These are phyloP conservation scores for Blastobotrys raffinosifermentans DNA, from an alignment of 1,139 yeast genomes.

Conservation along the genomic window DNA sequence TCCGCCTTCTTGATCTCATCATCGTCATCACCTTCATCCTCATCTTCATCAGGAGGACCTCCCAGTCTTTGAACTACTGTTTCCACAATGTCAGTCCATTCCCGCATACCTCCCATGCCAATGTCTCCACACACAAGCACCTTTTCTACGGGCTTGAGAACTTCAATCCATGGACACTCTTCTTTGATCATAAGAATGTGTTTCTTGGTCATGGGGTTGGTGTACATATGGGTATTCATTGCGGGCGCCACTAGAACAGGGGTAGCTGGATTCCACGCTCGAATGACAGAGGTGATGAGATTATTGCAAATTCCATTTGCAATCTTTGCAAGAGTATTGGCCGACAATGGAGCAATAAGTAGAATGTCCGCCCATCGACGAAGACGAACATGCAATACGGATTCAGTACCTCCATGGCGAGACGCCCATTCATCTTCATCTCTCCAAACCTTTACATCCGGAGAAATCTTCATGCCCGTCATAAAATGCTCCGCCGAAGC, in stretches of 20 bases:
- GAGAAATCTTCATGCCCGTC: slow-evolving; percentile 41
- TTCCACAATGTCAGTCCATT: slow-evolving; percentile 91
- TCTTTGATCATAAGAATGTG: slow-evolving; percentile 60
- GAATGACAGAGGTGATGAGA: slow-evolving; percentile 66
- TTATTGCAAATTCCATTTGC: slow-evolving; percentile 91
- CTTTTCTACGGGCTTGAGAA: slow-evolving; percentile 88
- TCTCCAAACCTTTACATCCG: slow-evolving; percentile 85
- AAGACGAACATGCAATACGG: slow-evolving; percentile 78
- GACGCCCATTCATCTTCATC: slow-evolving; percentile 89
- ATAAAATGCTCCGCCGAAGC: slow-evolving; percentile 75
- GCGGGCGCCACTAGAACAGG: slow-evolving; percentile 94
- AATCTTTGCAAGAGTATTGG: slow-evolving; percentile 86
- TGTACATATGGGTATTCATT: slow-evolving; percentile 95
- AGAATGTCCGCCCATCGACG: slow-evolving; percentile 95
- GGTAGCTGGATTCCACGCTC: slow-evolving; percentile 87
- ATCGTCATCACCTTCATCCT: slow-evolving; percentile 8
- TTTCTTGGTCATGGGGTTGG: slow-evolving; percentile 85
- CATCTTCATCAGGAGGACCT: slow-evolving; percentile 29
- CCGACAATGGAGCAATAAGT: slow-evolving; percentile 87
- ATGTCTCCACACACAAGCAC: slow-evolving; percentile 93
- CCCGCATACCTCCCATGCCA: slow-evolving; percentile 98
- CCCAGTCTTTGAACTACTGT: slow-evolving; percentile 49
- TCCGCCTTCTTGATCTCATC: slow-evolving; percentile 4
- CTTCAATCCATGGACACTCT: slow-evolving; percentile 67
- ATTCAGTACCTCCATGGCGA: slow-evolving; percentile 32